These are phyloP conservation scores for Ustilaginoidea virens DNA, from an alignment of 2,329 filamentous ascomycete species.

Conservation along the genomic window DNA sequence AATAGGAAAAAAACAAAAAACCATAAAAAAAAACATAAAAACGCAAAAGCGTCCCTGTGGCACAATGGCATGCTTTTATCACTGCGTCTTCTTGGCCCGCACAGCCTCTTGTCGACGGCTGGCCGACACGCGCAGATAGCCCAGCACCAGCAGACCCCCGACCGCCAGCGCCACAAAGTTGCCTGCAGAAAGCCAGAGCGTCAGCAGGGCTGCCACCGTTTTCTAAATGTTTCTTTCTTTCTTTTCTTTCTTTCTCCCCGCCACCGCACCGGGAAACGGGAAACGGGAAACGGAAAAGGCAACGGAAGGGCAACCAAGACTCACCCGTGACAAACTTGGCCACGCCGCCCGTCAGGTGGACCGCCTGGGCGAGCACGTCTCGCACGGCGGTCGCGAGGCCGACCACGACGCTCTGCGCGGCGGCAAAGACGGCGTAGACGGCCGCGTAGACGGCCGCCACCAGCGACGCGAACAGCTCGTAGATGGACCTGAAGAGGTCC, in stretches of 20 bases:
- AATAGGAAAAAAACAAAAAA: not conserved
- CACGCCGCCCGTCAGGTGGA: slow-evolving; percentile 22
- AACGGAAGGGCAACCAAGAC: slow-evolving; percentile 5
- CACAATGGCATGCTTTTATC: not conserved
- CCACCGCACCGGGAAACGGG: too few species aligned
- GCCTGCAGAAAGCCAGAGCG: slow-evolving; percentile 10
- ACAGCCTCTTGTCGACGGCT: slow-evolving; percentile 13
- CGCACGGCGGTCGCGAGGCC: slow-evolving; percentile 20
- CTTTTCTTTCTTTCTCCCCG: too few species aligned
- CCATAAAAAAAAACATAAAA: not conserved
- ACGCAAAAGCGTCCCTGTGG: not conserved
- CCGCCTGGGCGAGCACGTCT: slow-evolving; percentile 19
- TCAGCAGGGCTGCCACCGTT: too few species aligned
- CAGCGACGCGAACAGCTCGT: slow-evolving; percentile 24
- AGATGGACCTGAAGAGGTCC: slow-evolving; percentile 25
- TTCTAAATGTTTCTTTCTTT: too few species aligned
- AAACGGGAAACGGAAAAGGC: not conserved
- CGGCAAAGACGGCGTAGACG: slow-evolving; percentile 17
- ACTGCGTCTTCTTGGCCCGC: slow-evolving; percentile 18
- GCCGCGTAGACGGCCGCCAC: slow-evolving; percentile 18
- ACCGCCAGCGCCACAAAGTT: slow-evolving; percentile 20
- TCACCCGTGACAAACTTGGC: slow-evolving; percentile 23
- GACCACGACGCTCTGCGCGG: slow-evolving; percentile 19
- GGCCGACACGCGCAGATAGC: slow-evolving; percentile 18
- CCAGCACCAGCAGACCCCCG: slow-evolving; percentile 17